Base-by-base conservation (phyloP, 257 asterid genomes). In the Scutellaria barbata region DNA sequence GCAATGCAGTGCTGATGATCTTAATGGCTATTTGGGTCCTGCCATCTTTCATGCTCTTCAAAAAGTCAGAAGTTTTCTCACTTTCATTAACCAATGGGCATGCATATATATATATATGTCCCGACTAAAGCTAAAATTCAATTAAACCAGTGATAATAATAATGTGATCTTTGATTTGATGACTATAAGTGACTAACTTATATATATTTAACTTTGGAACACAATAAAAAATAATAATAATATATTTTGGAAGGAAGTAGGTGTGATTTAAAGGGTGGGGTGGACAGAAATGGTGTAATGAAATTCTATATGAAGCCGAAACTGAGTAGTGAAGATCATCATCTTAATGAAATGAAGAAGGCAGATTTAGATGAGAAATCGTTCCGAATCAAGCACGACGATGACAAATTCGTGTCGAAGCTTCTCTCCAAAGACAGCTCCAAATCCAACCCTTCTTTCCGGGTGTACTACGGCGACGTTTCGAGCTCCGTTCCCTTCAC, bases 401-500 rank as follows among this genome's bases (percentile, higher is more conserved):
- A 84, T 5, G 77, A 73, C 57, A 75, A 63, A 20, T 72, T 85
- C 66, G 48, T 82, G 68, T 66, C 78, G 20, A 84, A 75, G 82
- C 86, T 80, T 20, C 77, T 85, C 22, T 76, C 87, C 25, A 81
- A 81, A 53, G 87, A 85, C 13, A 60, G 41, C 6, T 68, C 85
- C 1, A 82, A 75, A 73, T 79, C 85, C 40, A 39, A 67, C 61
- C 78, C 82, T 25, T 80, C 89, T 4, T 82, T 81, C 77, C 39
- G 87, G 5, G 79, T 85, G 9, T 85, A 85, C 74, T 82, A 80
- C 63, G 82, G 85, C 47, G 81, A 74, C 52, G 83, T 76, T 2
- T 41, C 87, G 0, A 65, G 85, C 41, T 71, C 82, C 17, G 84
- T 85, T n/a, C 89, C 89, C 9, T 85, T 85, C 79, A 59, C 42